Percentiles rank a stretch among this genome's conserved stretches.
Conservation (phyloP, 2,329 filamentous ascomycete species). For the Sporothrix dimorphospora region DNA sequence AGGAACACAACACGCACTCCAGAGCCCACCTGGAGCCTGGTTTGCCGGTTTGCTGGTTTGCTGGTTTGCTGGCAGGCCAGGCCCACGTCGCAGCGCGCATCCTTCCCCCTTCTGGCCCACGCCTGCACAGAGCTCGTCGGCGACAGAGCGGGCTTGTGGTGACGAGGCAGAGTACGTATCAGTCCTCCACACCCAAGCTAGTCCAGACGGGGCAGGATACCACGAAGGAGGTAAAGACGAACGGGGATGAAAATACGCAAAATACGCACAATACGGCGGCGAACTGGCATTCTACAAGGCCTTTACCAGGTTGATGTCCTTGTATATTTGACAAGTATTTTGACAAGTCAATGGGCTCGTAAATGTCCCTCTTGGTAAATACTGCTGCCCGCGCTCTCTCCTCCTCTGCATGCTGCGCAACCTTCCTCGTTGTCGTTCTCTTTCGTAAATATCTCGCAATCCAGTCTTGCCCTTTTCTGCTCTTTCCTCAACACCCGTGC, state of each 20-base stretch:
- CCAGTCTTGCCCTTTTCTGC: neutral
- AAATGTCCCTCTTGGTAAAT: neutral
- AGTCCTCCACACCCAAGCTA: slow-evolving; percentile 19
- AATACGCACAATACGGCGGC: neutral
- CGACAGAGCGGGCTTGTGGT: neutral
- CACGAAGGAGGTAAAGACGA: neutral
- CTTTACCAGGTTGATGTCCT: neutral
- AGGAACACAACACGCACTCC: neutral
- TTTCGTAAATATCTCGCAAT: neutral
- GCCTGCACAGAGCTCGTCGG: neutral
- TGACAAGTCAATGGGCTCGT: neutral
- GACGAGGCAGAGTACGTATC: slow-evolving; percentile 27
- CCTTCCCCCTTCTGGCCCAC: neutral
- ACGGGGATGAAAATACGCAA: neutral
- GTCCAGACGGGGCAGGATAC: slow-evolving; percentile 9
- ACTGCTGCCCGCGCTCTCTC: neutral
- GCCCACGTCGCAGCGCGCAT: slow-evolving; percentile 6
- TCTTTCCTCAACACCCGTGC: neutral
- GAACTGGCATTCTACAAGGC: neutral
- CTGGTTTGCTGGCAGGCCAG: no score
- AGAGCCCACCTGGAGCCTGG: neutral
- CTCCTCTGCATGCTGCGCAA: neutral
- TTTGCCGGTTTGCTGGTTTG: neutral
- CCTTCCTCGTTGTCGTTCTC: neutral
- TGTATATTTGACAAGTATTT: neutral